Evolutionary conservation across 2,329 filamentous ascomycete species (phyloP), one percentile per base, ranked within the genome.

Genomic region (Colletotrichum neosansevieriae): DNA sequence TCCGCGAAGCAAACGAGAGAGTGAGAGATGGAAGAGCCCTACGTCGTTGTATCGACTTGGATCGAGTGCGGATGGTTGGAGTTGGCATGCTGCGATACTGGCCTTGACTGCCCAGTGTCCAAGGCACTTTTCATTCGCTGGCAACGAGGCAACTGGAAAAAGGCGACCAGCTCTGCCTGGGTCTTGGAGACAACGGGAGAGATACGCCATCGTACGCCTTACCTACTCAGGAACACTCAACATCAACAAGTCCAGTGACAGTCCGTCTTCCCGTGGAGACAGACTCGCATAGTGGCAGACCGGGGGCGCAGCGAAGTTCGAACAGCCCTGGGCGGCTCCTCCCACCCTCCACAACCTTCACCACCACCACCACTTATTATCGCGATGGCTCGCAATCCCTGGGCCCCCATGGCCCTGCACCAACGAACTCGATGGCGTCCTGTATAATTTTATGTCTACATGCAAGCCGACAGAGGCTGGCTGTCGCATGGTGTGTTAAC

Each of bases 131-230:
- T 40, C 11, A 67, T 67, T 67, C 45, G 64, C 40, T 17, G 13
- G 38, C 38, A n/a, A 45, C 38, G 19, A 68, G 63, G 63, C 63
- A 67, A 62, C 58, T 44, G 42, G 21, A 62, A 47, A 34, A 58
- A 59, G 50, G 58, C 58, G 50, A 63, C 60, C 60, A 17, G 47
- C 32, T 58, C 65, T 68, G 60, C 65, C 60, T 68, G 21, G 60
- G 64, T 40, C 44, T 38, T 9, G 32, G 32, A 38, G 29, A 38
- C 53, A 40, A 58, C 38, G 40, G 47, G 29, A 58, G 38, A 40
- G 38, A 63, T 57, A 38, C 42, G n/a, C 3, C 36, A 12, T 38
- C 36, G 24, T 34, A 58, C 45, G 54, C 54, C 54, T 58, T 34
- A 44, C n/a, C n/a, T n/a, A n/a, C n/a, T n/a, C n/a, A n/a, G n/a